Percentiles rank a stretch among this genome's conserved stretches.
phyloP scores from a whole-genome alignment of 2,329 filamentous ascomycete genomes.

The Fusarium scirpi region DNA sequence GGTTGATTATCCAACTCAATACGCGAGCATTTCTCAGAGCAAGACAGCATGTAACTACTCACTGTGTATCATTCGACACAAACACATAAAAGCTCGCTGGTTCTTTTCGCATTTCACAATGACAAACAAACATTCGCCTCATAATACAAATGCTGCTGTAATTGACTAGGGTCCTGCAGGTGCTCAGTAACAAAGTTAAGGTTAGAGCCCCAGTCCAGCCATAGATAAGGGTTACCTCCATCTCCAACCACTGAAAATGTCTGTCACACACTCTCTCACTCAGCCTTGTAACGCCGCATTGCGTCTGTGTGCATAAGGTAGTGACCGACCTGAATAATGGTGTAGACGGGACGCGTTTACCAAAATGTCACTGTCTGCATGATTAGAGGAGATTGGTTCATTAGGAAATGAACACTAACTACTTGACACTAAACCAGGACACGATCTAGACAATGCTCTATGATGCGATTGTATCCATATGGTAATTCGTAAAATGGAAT shows the following conservation, averaged over 20 bases:
- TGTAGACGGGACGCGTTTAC: neutral
- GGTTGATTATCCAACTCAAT: neutral
- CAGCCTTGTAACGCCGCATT: conserved; percentile 18
- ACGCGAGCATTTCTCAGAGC: neutral
- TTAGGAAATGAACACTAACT: neutral
- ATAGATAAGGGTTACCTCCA: conserved; percentile 18
- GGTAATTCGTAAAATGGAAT: neutral
- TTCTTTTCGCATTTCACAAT: neutral
- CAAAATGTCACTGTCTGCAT: neutral
- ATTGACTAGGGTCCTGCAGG: neutral
- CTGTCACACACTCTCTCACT: neutral
- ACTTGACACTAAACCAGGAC: neutral
- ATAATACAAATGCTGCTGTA: neutral
- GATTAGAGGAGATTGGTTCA: neutral
- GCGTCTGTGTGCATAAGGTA: neutral
- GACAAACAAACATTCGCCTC: neutral
- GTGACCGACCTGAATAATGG: neutral
- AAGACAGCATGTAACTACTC: neutral
- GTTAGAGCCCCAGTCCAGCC: conserved; percentile 9
- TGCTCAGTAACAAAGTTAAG: conserved; percentile 16
- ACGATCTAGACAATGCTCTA: neutral
- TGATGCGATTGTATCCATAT: neutral
- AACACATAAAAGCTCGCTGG: neutral
- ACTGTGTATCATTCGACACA: neutral
- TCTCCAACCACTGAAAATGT: neutral